Evolutionary conservation across 2,329 filamentous ascomycete species (phyloP).

Genomic region (Monilinia fructigena): DNA sequence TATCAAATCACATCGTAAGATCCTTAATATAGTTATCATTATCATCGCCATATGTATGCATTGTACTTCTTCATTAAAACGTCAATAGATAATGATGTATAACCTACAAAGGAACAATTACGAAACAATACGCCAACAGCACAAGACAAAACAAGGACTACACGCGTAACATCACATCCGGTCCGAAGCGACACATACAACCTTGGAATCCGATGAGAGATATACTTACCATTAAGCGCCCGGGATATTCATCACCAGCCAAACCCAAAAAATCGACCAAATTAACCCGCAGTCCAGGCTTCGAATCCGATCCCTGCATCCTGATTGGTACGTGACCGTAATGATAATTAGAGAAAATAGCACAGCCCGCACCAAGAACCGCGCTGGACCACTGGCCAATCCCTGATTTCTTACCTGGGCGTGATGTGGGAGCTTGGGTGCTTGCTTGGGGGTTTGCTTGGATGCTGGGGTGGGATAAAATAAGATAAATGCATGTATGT

Average conservation of each 20-base stretch:
- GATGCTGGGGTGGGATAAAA: not conserved
- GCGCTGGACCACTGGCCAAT: conserved; percentile 9
- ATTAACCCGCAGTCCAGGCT: not conserved
- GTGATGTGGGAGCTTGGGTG: conserved; percentile 1
- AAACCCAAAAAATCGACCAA: not conserved
- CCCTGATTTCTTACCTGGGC: not conserved
- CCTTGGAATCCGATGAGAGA: not conserved
- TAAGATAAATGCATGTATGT: not conserved
- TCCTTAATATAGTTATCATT: too few relatives aligned
- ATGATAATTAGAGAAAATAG: not conserved
- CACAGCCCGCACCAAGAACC: conserved; percentile 12
- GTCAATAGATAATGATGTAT: too few relatives aligned
- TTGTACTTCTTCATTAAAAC: too few relatives aligned
- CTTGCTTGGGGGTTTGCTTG: not conserved
- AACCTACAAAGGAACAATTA: too few relatives aligned
- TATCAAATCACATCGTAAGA: too few relatives aligned
- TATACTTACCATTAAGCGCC: conserved; percentile 9
- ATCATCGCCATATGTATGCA: too few relatives aligned
- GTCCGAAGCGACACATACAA: not conserved
- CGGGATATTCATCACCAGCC: conserved; percentile 4
- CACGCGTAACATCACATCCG: too few relatives aligned
- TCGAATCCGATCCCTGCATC: not conserved
- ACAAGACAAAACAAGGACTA: too few relatives aligned
- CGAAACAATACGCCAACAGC: too few relatives aligned
- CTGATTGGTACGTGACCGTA: not conserved